A percentile compares a stretch with the other conserved stretches of the same genome.
These are phyloP conservation scores for Hypoxylon sp. DNA, from an alignment of 2,329 filamentous ascomycete genomes.

Conservation along the genomic window DNA sequence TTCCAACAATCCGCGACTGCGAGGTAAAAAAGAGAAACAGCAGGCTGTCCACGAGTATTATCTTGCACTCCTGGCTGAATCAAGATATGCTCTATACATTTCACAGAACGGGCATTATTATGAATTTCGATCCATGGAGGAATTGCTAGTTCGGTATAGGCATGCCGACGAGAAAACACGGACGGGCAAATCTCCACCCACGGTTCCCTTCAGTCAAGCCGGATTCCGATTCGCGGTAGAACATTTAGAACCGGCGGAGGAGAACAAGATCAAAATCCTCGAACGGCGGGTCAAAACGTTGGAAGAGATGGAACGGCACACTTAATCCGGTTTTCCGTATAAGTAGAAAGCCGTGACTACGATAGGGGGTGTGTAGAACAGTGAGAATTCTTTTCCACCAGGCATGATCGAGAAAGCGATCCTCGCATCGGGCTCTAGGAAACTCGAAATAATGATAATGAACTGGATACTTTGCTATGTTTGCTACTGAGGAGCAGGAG, in stretches of 20 bases:
- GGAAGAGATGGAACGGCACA: neutral
- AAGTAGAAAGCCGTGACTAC: neutral
- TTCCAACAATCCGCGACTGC: neutral
- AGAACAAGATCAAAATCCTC: neutral
- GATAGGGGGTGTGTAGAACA: neutral
- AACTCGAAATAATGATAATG: neutral
- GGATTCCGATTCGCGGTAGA: slow-evolving; percentile 17
- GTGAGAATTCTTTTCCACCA: neutral
- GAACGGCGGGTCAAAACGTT: neutral
- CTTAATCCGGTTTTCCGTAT: neutral
- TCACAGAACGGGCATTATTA: slow-evolving; percentile 38
- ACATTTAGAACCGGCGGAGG: slow-evolving; percentile 10
- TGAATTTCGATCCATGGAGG: slow-evolving; percentile 40
- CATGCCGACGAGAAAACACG: neutral
- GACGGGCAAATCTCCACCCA: neutral
- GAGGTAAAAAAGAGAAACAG: neutral
- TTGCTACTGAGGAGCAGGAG: neutral
- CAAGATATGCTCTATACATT: slow-evolving; percentile 3
- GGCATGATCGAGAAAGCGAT: neutral
- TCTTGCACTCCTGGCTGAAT: slow-evolving; percentile 5
- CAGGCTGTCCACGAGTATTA: slow-evolving; percentile 7
- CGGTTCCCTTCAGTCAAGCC: neutral
- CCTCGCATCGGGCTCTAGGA: neutral
- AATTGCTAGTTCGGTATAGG: slow-evolving; percentile 31
- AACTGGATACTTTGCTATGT: neutral